Evolutionary conservation across 768 basidiomycete species (phyloP).

Genomic region (Rhizopogon roseolus): DNA sequence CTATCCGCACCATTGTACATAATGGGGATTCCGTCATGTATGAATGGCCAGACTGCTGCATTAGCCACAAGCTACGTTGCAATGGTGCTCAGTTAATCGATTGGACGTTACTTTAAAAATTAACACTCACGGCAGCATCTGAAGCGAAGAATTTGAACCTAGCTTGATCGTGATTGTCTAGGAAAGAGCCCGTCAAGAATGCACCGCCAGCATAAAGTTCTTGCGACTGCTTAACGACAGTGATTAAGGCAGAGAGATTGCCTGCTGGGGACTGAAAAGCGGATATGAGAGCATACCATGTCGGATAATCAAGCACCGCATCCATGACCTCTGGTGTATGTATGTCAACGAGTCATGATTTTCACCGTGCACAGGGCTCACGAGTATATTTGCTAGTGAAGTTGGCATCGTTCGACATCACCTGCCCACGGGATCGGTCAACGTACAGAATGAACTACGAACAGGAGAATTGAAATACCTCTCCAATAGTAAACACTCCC

Average conservation of each 20-base stretch:
- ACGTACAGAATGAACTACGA: conserved; percentile 37
- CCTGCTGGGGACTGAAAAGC: conserved; percentile 33
- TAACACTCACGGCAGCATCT: conserved; percentile 38
- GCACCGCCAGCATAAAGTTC: conserved; percentile 33
- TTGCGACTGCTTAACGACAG: conserved; percentile 26
- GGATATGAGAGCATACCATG: conserved; percentile 37
- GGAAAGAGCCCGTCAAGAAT: conserved; percentile 41
- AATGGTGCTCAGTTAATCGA: neutral
- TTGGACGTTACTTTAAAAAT: too few relatives aligned
- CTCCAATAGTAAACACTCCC: conserved; percentile 51
- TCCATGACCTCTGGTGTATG: conserved; percentile 32
- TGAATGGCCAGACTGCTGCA: conserved; percentile 45
- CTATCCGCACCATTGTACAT: conserved; percentile 39
- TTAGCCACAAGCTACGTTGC: conserved; percentile 35
- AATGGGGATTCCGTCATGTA: conserved; percentile 47
- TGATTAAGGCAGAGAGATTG: conserved; percentile 27
- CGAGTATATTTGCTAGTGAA: conserved; percentile 38
- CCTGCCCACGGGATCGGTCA: conserved; percentile 17
- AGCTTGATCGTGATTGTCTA: conserved; percentile 54
- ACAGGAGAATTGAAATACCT: conserved; percentile 38
- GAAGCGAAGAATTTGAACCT: conserved; percentile 39
- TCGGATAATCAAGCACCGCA: conserved; percentile 46
- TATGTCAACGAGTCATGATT: neutral
- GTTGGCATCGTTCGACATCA: conserved; percentile 36
- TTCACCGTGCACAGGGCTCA: conserved; percentile 15